These are phyloP conservation scores for Choricystis sp. DNA, from an alignment of 139 green algal genomes.

Conservation along the genomic window DNA sequence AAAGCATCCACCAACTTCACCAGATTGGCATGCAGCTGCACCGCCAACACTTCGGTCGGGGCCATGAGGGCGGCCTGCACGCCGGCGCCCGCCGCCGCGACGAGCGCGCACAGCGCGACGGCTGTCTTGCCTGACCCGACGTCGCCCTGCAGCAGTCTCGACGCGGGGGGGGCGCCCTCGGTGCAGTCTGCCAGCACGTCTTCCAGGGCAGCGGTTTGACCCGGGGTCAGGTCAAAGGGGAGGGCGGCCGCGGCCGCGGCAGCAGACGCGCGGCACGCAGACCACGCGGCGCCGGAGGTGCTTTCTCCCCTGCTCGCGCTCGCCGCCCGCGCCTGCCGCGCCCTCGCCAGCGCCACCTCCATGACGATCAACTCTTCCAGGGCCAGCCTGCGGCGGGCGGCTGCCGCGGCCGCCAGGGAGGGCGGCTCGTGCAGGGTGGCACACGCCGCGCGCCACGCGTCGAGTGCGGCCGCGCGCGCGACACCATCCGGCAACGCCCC, in stretches of 20 bases:
- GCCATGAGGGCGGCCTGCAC: slow-evolving; percentile 74
- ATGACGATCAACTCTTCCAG: slow-evolving; percentile 76
- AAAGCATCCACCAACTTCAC: slow-evolving; percentile 21
- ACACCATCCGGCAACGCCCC: slow-evolving; percentile 20
- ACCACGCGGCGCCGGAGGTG: no score
- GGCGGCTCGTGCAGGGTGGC: slow-evolving; percentile 30
- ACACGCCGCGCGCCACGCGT: slow-evolving; percentile 20
- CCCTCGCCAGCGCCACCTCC: slow-evolving; percentile 53
- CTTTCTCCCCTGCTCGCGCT: no score
- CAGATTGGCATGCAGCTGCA: slow-evolving; percentile 46
- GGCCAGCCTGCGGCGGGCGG: slow-evolving; percentile 32
- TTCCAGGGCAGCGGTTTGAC: slow-evolving; percentile 22
- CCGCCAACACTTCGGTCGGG: slow-evolving; percentile 76
- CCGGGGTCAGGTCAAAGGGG: slow-evolving; percentile 31
- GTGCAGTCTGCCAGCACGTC: slow-evolving; percentile 22
- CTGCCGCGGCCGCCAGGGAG: slow-evolving; percentile 10
- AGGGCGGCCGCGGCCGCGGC: slow-evolving; percentile 7
- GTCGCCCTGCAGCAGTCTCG: slow-evolving; percentile 81
- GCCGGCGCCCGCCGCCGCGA: slow-evolving; percentile 42
- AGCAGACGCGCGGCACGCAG: background rate
- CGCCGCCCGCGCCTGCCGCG: slow-evolving; percentile 3
- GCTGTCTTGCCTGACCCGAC: slow-evolving; percentile 90
- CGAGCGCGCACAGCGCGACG: slow-evolving; percentile 67
- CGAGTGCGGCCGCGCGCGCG: slow-evolving; percentile 5
- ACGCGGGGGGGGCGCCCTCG: slow-evolving; percentile 35